These are phyloP conservation scores for Nemania sp. DNA, from an alignment of 2,329 filamentous ascomycete species.

Conservation along the genomic window DNA sequence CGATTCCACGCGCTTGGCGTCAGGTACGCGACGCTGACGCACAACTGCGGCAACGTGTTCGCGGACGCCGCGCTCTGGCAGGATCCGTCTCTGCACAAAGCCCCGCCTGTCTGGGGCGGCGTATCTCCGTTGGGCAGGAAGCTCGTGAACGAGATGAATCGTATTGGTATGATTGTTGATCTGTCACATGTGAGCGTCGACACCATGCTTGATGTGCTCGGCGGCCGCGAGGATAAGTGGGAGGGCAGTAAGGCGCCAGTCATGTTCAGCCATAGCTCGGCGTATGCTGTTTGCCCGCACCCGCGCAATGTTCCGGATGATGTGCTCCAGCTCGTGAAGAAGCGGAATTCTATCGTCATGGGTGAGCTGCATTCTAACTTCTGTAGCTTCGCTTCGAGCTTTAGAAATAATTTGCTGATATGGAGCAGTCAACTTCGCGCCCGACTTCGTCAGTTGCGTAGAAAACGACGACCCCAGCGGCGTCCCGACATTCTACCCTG, in stretches of 20 bases:
- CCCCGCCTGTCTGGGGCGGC: constrained; percentile 68
- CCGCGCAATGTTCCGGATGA: constrained; percentile 89
- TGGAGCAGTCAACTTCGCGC: constrained; percentile 72
- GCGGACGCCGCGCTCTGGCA: constrained; percentile 79
- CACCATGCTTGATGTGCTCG: constrained; percentile 83
- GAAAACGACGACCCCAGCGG: constrained; percentile 61
- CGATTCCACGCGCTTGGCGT: constrained; percentile 78
- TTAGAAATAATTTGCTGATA: no score
- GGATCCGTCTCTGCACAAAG: constrained; percentile 51
- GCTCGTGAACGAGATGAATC: constrained; percentile 87
- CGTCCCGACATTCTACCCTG: constrained; percentile 67
- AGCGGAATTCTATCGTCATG: constrained; percentile 79
- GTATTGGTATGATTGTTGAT: constrained; percentile 92
- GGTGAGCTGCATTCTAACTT: constrained; percentile 29
- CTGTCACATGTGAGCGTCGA: constrained; percentile 75
- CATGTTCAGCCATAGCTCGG: constrained; percentile 88
- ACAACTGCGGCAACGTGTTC: constrained; percentile 91
- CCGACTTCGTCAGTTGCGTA: constrained; percentile 79
- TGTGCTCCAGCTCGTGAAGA: constrained; percentile 75
- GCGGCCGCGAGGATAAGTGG: constrained; percentile 59
- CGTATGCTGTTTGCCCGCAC: constrained; percentile 79
- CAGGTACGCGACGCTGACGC: constrained; percentile 85
- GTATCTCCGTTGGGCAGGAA: constrained; percentile 70
- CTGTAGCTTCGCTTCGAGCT: no score
- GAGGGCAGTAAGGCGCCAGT: constrained; percentile 75